Evolutionary conservation across 2,329 filamentous ascomycete genomes (phyloP), one percentile per base, ranked within the genome.

Genomic region (Pseudogymnoascus pannorum): DNA sequence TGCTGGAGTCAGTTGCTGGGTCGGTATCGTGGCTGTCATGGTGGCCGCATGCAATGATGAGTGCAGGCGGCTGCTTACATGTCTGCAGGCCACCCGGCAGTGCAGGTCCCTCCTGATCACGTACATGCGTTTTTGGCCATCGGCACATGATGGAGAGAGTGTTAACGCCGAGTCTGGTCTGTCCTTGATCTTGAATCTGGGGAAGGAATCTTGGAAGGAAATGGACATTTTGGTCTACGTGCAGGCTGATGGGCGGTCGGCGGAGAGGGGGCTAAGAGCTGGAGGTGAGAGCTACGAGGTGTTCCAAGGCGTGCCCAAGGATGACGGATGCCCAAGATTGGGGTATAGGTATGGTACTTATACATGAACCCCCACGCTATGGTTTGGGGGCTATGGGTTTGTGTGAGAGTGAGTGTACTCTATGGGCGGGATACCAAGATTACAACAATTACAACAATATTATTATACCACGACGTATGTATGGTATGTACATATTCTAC

Each of bases 41-140:
- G 14, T 22, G 44, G 44, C 44, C 44, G 22, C 44, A 51, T 51
- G 44, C 44, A 51, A 51, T 51, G 44, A 51, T 51, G 44, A 51
- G 44, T 51, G 44, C 44, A 51, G 44, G 44, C 44, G 44, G 44
- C 44, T 51, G 44, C 24, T 51, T 51, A 51, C 44, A 51, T 51
- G 44, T 29, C 44, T 51, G 44, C 44, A 51, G 14, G 44, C 44
- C 44, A 51, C 22, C 44, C 44, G 44, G 44, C 44, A 51, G 44
- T 51, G 44, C 44, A 51, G 22, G 44, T n/a, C 24, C 44, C 44
- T 51, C 44, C 44, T 51, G 44, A 51, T 51, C 44, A 51, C 44
- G 18, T 51, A 51, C 44, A 51, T 51, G 44, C 11, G 14, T 16
- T 14, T 22, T 14, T 9, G 14, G 5, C 6, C 24, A 11, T 29